A percentile compares a stretch with the other conserved stretches of the same genome.
Conservation (phyloP, 495 filamentous ascomycete genomes). For the Aspergillus cavernicola region DNA sequence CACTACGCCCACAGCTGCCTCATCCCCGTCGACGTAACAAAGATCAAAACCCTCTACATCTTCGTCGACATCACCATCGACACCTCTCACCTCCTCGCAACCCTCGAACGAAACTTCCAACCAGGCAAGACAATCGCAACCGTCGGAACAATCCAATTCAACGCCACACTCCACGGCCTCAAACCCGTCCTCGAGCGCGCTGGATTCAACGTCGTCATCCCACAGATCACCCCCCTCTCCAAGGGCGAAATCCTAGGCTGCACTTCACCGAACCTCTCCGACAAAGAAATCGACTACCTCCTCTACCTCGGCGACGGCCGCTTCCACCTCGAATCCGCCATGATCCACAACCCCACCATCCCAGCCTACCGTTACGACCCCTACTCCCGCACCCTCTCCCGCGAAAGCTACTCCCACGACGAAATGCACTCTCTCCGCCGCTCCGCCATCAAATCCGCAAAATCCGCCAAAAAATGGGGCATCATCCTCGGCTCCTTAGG, state of each 20-base stretch:
- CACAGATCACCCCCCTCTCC: conserved; percentile 87
- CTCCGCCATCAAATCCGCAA: conserved; percentile 70
- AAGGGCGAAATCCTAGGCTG: conserved; percentile 96
- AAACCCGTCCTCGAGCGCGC: conserved; percentile 69
- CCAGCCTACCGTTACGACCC: conserved; percentile 97
- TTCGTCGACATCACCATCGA: conserved; percentile 99
- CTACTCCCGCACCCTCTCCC: conserved; percentile 86
- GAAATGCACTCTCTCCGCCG: conserved; percentile 81
- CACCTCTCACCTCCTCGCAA: conserved; percentile 76
- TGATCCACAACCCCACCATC: conserved; percentile 93
- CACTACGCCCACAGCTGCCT: conserved; percentile 97
- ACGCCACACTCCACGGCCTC: conserved; percentile 86
- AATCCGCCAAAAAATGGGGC: conserved; percentile 80
- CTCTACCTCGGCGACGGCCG: conserved; percentile 94
- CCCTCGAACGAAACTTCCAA: conserved; percentile 83
- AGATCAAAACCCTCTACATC: conserved; percentile 93
- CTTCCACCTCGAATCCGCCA: conserved; percentile 95
- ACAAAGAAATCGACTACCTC: conserved; percentile 63
- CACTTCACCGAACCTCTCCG: conserved; percentile 73
- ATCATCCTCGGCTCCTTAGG: conserved; percentile 91
- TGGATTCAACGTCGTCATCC: conserved; percentile 79
- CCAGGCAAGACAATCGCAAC: conserved; percentile 82
- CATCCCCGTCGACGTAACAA: conserved; percentile 91
- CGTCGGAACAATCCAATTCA: conserved; percentile 98
- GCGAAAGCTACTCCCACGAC: conserved; percentile 82